Evolutionary conservation across 2,329 filamentous ascomycete genomes (phyloP).

Genomic region (Neofusicoccum parvum): DNA sequence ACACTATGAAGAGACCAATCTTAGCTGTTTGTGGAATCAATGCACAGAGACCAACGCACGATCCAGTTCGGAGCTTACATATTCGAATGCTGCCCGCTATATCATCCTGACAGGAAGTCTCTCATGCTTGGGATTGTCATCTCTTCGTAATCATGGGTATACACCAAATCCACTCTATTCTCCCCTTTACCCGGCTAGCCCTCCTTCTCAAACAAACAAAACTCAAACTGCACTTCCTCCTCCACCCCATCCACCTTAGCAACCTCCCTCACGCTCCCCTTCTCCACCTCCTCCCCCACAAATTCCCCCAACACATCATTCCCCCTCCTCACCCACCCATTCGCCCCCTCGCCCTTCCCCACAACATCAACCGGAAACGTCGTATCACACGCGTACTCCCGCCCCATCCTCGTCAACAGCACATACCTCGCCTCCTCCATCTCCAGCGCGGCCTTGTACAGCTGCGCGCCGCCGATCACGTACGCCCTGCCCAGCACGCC

Average conservation of each 20-base stretch:
- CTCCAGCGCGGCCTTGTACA: conserved; percentile 73
- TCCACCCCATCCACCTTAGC: conserved; percentile 50
- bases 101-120: too few relatives aligned
- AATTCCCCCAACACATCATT: conserved; percentile 61
- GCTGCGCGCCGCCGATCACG: conserved; percentile 86
- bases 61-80: too few relatives aligned
- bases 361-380: conserved; percentile 67
- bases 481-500: conserved; percentile 63
- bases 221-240: conserved; percentile 66
- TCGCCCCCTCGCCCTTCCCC: conserved; percentile 34
- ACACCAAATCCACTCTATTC: too few relatives aligned
- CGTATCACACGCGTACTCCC: conserved; percentile 75
- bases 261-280: conserved; percentile 48
- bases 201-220: conserved; percentile 64
- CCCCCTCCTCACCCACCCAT: conserved; percentile 57
- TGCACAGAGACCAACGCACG: too few relatives aligned
- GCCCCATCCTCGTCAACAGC: conserved; percentile 68
- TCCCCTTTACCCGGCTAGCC: too few relatives aligned
- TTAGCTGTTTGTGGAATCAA: too few relatives aligned
- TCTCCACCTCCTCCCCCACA: conserved; percentile 65
- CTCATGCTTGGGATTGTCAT: too few relatives aligned
- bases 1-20: too few relatives aligned
- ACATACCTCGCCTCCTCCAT: conserved; percentile 62
- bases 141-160: too few relatives aligned
- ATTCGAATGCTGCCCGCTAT: too few relatives aligned